A percentile compares a stretch with the other conserved stretches of the same genome.
Conservation (phyloP, 495 filamentous ascomycete species). For the Platismatia glauca region DNA sequence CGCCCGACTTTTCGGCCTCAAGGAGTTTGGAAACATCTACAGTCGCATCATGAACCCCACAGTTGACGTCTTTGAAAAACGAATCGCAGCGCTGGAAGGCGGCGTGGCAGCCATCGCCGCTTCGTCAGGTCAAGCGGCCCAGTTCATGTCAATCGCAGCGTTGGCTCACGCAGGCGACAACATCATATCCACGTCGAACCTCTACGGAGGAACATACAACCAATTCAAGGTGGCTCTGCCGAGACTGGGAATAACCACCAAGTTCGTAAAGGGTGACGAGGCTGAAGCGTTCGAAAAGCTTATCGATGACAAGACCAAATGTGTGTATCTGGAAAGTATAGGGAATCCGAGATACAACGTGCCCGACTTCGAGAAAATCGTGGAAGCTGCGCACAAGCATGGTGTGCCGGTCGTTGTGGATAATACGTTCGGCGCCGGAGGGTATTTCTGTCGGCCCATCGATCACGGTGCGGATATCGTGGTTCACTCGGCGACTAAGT, state of each 20-base stretch:
- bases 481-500: constrained; percentile 94
- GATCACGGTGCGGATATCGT: constrained; percentile 92
- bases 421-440: constrained; percentile 96
- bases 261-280: constrained; percentile 82
- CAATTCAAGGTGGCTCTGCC: constrained; percentile 92
- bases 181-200: constrained; percentile 83
- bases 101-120: constrained; percentile 86
- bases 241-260: constrained; percentile 78
- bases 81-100: constrained; percentile 90
- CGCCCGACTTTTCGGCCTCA: constrained; percentile 91
- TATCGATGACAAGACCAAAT: constrained; percentile 95
- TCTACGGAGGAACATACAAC: constrained; percentile 98
- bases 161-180: constrained; percentile 85
- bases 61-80: constrained; percentile 96
- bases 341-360: constrained; percentile 96
- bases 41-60: constrained; percentile 97
- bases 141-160: constrained; percentile 85
- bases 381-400: constrained; percentile 66
- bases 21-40: constrained; percentile 98
- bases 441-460: constrained; percentile 83
- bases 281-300: constrained; percentile 69
- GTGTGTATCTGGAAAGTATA: constrained; percentile 91
- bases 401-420: constrained; percentile 82
- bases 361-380: constrained; percentile 79
- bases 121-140: constrained; percentile 84